Evolutionary conservation across 176 grass and related monocot genomes (phyloP).

Genomic region (Musa troglodytarum): DNA sequence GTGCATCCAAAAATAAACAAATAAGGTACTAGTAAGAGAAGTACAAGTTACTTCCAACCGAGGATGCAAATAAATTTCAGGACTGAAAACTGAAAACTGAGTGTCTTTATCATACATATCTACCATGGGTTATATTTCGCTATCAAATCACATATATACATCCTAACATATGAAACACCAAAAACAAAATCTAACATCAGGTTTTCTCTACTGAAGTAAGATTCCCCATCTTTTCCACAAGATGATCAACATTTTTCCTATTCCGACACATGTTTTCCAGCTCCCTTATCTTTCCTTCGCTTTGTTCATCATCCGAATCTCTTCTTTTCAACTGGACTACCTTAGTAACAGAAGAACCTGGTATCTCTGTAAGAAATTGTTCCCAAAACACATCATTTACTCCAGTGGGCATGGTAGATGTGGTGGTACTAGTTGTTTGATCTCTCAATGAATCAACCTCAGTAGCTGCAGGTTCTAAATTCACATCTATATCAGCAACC

Average conservation of each 20-base stretch:
- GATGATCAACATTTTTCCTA: constrained; percentile 49
- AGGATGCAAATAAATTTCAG: too few species aligned
- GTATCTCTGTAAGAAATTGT: constrained; percentile 85
- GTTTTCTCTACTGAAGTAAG: constrained; percentile 65
- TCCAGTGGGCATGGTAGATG: constrained; percentile 26
- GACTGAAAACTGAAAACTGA: too few species aligned
- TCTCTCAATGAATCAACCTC: constrained; percentile 47
- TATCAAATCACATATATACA: too few species aligned
- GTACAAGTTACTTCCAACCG: constrained; percentile 1
- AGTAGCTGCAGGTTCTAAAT: constrained; percentile 58
- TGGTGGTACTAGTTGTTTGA: constrained; percentile 14
- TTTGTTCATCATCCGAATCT: constrained; percentile 32
- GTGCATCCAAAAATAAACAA: too few species aligned
- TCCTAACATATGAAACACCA: too few species aligned
- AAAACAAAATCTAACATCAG: constrained; percentile 10
- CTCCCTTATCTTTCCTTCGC: constrained; percentile 29
- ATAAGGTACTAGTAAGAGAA: too few species aligned
- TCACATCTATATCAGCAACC: constrained; percentile 79
- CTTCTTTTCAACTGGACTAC: constrained; percentile 68
- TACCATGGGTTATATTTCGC: too few species aligned
- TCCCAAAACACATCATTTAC: constrained; percentile 81
- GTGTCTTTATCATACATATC: too few species aligned
- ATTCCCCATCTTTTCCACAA: constrained; percentile 63
- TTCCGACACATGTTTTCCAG: constrained; percentile 39
- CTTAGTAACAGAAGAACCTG: constrained; percentile 30